These are phyloP conservation scores for Xerocomus brunneocitrinus DNA, from an alignment of 768 basidiomycete genomes.

Conservation along the genomic window DNA sequence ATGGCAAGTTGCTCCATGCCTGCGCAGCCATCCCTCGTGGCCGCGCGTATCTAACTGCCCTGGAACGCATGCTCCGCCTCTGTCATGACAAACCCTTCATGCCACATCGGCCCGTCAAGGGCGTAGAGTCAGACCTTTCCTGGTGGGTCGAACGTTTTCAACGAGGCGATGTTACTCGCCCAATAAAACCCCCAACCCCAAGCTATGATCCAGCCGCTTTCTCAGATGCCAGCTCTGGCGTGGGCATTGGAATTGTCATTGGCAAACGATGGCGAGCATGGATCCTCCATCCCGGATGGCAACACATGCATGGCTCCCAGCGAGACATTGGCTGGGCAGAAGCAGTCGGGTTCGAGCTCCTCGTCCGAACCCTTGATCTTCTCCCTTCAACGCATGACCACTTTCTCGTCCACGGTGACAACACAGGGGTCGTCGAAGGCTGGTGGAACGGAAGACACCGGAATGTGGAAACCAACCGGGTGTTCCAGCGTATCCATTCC, in stretches of 20 bases:
- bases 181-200: too few relatives aligned
- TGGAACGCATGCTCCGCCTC: slow-evolving; percentile 32
- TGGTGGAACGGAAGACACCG: slow-evolving; percentile 7
- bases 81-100: slow-evolving; percentile 29
- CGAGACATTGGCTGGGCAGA: slow-evolving; percentile 43
- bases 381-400: background rate
- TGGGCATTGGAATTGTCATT: slow-evolving; percentile 36
- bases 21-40: slow-evolving; percentile 27
- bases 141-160: slow-evolving; percentile 27
- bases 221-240: slow-evolving; percentile 39
- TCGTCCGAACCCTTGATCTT: background rate
- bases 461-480: background rate
- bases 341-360: background rate
- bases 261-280: slow-evolving; percentile 30
- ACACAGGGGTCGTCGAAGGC: slow-evolving; percentile 7
- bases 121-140: slow-evolving; percentile 19
- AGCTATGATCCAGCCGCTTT: too few relatives aligned
- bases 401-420: slow-evolving; percentile 10
- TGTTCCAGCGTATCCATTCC: background rate
- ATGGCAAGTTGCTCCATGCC: slow-evolving; percentile 20
- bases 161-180: background rate
- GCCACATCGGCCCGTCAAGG: slow-evolving; percentile 10
- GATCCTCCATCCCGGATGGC: slow-evolving; percentile 32
- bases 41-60: slow-evolving; percentile 8
- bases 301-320: slow-evolving; percentile 3